Evolutionary conservation across 345 rosid genomes (phyloP).

Genomic region (Gynandropsis gynandra): DNA sequence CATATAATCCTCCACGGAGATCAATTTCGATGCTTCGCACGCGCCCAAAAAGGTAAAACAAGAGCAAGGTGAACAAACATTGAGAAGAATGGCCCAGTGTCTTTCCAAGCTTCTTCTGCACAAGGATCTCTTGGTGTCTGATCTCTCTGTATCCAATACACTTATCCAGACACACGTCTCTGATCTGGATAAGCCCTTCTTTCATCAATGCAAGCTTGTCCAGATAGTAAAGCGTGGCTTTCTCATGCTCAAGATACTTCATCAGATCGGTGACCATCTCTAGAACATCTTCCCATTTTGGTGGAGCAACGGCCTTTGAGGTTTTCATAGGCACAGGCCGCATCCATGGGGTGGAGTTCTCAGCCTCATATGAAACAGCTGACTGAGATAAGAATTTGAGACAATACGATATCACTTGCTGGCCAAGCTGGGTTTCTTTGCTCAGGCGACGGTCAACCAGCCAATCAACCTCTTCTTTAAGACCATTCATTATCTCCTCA

Average conservation of each 20-base stretch:
- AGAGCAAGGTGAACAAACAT: conserved; percentile 63
- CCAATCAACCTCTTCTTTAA: conserved; percentile 49
- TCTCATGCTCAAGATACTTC: conserved; percentile 35
- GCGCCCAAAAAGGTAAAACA: conserved; percentile 59
- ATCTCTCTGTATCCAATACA: conserved; percentile 59
- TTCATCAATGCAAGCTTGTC: conserved; percentile 66
- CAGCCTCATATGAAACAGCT: conserved; percentile 31
- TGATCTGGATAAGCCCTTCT: conserved; percentile 72
- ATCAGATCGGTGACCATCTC: conserved; percentile 70
- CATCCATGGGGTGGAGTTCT: conserved; percentile 61
- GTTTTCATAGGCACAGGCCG: conserved; percentile 39
- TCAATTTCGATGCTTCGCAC: conserved; percentile 66
- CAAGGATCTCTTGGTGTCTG: conserved; percentile 56
- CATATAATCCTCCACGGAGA: conserved; percentile 48
- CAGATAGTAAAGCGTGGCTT: conserved; percentile 33
- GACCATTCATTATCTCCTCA: conserved; percentile 45
- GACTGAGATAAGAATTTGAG: conserved; percentile 48
- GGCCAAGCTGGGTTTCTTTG: conserved; percentile 42
- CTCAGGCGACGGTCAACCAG: conserved; percentile 26
- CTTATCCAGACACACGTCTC: conserved; percentile 54
- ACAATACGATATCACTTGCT: conserved; percentile 59
- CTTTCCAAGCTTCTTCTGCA: conserved; percentile 56
- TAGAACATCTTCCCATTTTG: conserved; percentile 72
- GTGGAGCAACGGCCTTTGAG: conserved; percentile 24
- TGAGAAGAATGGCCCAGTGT: conserved; percentile 60